Evolutionary conservation across 495 filamentous ascomycete genomes (phyloP).

Genomic region (Talaromyces borbonicus): DNA sequence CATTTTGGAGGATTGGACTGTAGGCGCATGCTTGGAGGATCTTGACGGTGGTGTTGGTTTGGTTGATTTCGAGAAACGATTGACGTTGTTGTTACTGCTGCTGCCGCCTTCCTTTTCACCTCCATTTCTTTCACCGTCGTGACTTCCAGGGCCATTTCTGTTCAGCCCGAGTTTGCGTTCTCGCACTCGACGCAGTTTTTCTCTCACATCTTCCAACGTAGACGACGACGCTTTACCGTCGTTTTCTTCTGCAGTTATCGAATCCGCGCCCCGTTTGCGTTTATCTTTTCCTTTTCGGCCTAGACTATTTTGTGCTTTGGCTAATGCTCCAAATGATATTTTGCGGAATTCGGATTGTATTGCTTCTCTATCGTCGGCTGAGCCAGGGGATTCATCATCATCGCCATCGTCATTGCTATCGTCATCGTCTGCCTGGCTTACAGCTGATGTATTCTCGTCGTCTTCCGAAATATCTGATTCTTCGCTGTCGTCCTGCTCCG

Average conservation of each 20-base stretch:
- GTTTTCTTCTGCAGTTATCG: not conserved
- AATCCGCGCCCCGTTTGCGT: slow-evolving; percentile 17
- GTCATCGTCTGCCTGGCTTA: slow-evolving; percentile 15
- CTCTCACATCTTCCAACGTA: slow-evolving; percentile 29
- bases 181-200: slow-evolving; percentile 33
- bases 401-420: slow-evolving; percentile 18
- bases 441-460: slow-evolving; percentile 26
- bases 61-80: no score
- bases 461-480: slow-evolving; percentile 8
- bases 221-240: slow-evolving; percentile 12
- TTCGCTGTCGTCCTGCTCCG: slow-evolving; percentile 22
- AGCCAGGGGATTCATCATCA: slow-evolving; percentile 7
- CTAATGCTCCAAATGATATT: slow-evolving; percentile 81
- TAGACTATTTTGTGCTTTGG: slow-evolving; percentile 69
- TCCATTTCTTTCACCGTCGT: slow-evolving; percentile 16
- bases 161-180: slow-evolving; percentile 26
- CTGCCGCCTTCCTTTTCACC: no score
- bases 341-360: slow-evolving; percentile 30
- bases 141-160: slow-evolving; percentile 13
- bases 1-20: slow-evolving; percentile 67
- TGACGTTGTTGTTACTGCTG: no score
- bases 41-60: slow-evolving; percentile 37
- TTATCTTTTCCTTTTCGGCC: no score
- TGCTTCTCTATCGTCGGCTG: slow-evolving; percentile 24
- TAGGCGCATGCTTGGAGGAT: slow-evolving; percentile 78